These are phyloP conservation scores for Ciborinia camelliae DNA, from an alignment of 2,329 filamentous ascomycete genomes.

Conservation along the genomic window DNA sequence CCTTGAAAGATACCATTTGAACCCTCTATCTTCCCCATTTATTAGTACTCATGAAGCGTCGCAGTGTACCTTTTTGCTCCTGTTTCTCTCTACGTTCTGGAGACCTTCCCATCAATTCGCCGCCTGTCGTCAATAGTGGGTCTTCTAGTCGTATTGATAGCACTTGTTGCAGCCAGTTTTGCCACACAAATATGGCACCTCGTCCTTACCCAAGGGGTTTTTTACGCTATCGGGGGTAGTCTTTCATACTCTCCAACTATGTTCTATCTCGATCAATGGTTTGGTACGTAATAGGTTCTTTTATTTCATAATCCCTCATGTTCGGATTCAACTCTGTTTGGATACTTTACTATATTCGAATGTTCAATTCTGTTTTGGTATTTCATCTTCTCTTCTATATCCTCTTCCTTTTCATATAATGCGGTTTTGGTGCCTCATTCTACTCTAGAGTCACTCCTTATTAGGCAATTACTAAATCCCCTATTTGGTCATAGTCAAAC, in stretches of 20 bases:
- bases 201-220: constrained; percentile 46
- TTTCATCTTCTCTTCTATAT: background rate
- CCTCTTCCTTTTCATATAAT: background rate
- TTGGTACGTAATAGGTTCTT: constrained; percentile 25
- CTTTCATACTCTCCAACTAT: constrained; percentile 43
- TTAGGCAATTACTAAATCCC: background rate
- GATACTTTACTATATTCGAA: too few species aligned
- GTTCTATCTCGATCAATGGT: constrained; percentile 49
- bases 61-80: constrained; percentile 30
- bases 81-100: constrained; percentile 27
- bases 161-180: constrained; percentile 44
- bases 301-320: background rate
- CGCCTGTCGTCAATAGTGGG: constrained; percentile 37
- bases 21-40: background rate
- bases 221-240: constrained; percentile 44
- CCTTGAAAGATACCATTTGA: too few species aligned
- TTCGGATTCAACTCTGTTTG: background rate
- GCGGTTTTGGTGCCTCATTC: background rate
- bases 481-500: constrained; percentile 30
- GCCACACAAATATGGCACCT: constrained; percentile 43
- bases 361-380: background rate
- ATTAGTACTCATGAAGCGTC: background rate
- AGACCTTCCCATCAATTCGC: constrained; percentile 36
- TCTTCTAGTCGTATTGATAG: constrained; percentile 39
- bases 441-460: background rate